phyloP scores from a whole-genome alignment of 768 basidiomycete species.

The Tubosaeta sp. region DNA sequence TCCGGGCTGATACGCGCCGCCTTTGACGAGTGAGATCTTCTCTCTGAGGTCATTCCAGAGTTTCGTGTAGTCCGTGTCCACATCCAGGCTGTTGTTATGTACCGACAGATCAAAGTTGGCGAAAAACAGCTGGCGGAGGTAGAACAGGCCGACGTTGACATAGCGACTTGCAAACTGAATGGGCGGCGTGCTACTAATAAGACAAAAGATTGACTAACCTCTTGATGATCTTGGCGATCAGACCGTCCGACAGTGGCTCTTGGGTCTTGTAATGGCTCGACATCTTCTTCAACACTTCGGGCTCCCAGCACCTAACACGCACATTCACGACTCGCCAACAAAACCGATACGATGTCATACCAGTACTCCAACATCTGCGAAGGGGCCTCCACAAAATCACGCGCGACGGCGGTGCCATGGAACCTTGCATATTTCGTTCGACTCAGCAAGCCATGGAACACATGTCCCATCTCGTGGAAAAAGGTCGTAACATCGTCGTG shows the following conservation, averaged over 20 bases:
- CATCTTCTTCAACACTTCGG: constrained; percentile 69
- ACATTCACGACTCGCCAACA: neutral
- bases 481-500: constrained; percentile 87
- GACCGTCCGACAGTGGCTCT: constrained; percentile 61
- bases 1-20: constrained; percentile 53
- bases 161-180: constrained; percentile 46
- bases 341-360: constrained; percentile 32
- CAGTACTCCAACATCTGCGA: constrained; percentile 94
- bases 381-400: constrained; percentile 87
- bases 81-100: constrained; percentile 40
- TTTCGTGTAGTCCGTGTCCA: constrained; percentile 62
- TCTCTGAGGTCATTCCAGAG: constrained; percentile 77
- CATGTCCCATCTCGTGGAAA: constrained; percentile 88
- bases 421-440: constrained; percentile 69
- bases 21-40: constrained; percentile 64
- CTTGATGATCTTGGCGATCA: constrained; percentile 74
- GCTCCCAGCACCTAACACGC: constrained; percentile 71
- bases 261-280: constrained; percentile 76
- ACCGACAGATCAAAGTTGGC: constrained; percentile 33
- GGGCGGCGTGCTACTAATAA: neutral
- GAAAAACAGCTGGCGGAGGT: constrained; percentile 70
- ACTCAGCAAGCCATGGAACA: constrained; percentile 67
- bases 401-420: constrained; percentile 77
- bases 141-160: constrained; percentile 78
- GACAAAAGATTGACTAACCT: constrained; percentile 39